Evolutionary conservation across 495 filamentous ascomycete genomes (phyloP).

Genomic region (Xylaria castorea): DNA sequence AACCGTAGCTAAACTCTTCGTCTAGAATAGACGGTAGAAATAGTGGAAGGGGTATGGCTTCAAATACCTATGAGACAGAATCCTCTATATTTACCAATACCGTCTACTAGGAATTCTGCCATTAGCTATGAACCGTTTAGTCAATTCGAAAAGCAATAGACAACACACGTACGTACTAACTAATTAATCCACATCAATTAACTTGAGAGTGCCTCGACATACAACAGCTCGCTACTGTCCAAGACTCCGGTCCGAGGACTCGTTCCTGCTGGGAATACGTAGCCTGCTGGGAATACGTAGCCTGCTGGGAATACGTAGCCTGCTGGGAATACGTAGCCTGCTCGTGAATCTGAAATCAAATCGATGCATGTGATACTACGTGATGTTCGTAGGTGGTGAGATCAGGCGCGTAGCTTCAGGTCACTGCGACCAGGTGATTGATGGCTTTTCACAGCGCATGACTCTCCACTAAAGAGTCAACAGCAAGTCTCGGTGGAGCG

Average conservation of each 20-base stretch:
- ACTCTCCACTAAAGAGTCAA: conserved; percentile 4
- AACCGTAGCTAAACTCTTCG: too few species aligned
- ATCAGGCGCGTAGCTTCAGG: conserved; percentile 1
- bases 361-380: conserved; percentile 6
- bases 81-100: too few species aligned
- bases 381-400: neutral
- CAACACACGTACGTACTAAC: too few species aligned
- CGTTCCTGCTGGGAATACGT: neutral
- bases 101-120: too few species aligned
- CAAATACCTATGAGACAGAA: too few species aligned
- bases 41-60: neutral
- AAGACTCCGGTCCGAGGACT: neutral
- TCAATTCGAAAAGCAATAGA: too few species aligned
- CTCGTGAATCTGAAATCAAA: neutral
- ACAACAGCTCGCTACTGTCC: neutral
- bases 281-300: neutral
- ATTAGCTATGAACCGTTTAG: too few species aligned
- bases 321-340: neutral
- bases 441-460: conserved; percentile 9
- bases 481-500: neutral
- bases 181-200: neutral
- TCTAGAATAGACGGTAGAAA: too few species aligned
- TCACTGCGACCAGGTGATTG: conserved; percentile 11
- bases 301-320: neutral
- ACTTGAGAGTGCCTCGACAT: neutral